Percentiles rank a stretch among this genome's conserved stretches.
phyloP scores from a whole-genome alignment of 805 yeast genomes.

The Wickerhamiella lipophila region DNA sequence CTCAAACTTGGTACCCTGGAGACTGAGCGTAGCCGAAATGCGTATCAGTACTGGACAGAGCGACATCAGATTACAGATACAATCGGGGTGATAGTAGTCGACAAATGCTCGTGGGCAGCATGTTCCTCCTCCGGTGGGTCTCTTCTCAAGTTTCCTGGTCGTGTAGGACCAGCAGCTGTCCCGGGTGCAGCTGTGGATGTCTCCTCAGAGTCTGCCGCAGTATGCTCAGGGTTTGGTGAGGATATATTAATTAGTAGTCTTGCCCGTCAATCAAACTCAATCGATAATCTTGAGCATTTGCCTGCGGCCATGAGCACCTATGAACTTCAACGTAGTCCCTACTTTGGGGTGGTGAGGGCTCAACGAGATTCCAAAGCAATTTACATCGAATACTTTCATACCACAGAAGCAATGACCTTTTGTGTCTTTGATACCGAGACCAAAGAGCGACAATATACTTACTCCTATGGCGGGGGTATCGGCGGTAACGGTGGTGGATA shows the following conservation, averaged over 20 bases:
- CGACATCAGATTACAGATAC: conserved; percentile 27
- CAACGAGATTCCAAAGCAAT: not conserved
- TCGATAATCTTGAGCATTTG: conserved; percentile 2
- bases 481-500: not conserved
- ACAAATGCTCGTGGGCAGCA: conserved; percentile 22
- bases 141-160: conserved; percentile 28
- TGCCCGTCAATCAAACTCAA: conserved; percentile 18
- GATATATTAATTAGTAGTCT: conserved; percentile 27
- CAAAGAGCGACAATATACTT: not conserved
- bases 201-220: conserved; percentile 13
- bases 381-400: conserved; percentile 18
- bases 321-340: conserved; percentile 9
- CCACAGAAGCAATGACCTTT: conserved; percentile 18
- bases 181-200: conserved; percentile 29
- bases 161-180: conserved; percentile 34
- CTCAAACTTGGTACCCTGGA: conserved; percentile 14
- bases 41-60: conserved; percentile 18
- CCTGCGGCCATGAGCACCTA: conserved; percentile 1
- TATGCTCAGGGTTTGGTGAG: conserved; percentile 30
- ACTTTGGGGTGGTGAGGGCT: conserved; percentile 15
- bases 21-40: conserved; percentile 15
- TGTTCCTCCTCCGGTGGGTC: conserved; percentile 34
- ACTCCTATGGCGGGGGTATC: not conserved
- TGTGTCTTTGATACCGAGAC: not conserved
- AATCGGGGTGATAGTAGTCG: conserved; percentile 30